Conservation (phyloP, 1,284 basidiomycete genomes). For the Erythrobasidium hasegawianum region DNA sequence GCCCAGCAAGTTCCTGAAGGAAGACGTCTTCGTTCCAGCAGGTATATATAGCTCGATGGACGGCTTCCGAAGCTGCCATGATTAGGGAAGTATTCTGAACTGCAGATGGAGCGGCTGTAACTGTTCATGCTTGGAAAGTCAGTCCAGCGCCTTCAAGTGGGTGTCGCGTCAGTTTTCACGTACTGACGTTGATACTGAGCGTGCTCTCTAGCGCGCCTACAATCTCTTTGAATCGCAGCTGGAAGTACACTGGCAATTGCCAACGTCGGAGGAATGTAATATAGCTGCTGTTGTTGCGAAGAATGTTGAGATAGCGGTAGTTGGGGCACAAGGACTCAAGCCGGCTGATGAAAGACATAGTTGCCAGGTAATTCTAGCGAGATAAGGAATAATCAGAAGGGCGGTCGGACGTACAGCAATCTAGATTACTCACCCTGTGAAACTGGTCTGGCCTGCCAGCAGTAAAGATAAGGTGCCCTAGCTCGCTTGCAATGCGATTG, state of each 20-base stretch:
- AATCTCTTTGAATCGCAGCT: conserved; percentile 95
- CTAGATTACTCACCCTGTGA: conserved; percentile 62
- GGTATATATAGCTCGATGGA: conserved; percentile 71
- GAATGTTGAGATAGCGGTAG: conserved; percentile 60
- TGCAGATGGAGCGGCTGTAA: conserved; percentile 23
- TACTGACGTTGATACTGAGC: conserved; percentile 52
- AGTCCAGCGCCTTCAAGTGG: neutral
- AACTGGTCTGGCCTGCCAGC: conserved; percentile 86
- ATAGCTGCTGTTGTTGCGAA: conserved; percentile 70
- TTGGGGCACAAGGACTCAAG: conserved; percentile 80
- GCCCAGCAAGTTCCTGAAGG: conserved; percentile 70
- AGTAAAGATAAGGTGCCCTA: conserved; percentile 78
- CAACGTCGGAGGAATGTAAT: conserved; percentile 73
- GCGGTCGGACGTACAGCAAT: neutral
- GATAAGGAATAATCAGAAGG: neutral
- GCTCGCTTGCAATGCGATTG: conserved; percentile 70
- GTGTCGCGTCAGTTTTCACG: neutral
- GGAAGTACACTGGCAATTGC: conserved; percentile 96
- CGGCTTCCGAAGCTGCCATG: conserved; percentile 61
- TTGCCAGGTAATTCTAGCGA: conserved; percentile 71
- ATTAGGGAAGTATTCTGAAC: conserved; percentile 43
- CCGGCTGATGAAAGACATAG: conserved; percentile 76
- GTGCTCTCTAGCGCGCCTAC: conserved; percentile 68
- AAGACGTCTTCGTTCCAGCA: conserved; percentile 83
- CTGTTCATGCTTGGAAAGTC: neutral